phyloP scores from a whole-genome alignment of 768 basidiomycete genomes.

The Leucocoprinus leucothites region DNA sequence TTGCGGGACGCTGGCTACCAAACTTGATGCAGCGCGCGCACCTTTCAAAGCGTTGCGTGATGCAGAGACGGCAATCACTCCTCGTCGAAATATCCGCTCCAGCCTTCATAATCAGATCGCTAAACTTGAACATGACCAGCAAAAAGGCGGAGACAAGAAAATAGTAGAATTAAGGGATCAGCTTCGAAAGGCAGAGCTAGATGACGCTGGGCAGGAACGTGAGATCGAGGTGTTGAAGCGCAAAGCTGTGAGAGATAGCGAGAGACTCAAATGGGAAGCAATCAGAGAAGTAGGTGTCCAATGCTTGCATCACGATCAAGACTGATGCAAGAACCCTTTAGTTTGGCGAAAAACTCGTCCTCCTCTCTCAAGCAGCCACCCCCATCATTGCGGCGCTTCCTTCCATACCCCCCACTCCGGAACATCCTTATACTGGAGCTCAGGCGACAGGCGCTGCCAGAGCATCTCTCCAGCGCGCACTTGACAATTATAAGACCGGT shows the following conservation, averaged over 20 bases:
- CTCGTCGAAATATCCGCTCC: slow-evolving; percentile 59
- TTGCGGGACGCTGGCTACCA: slow-evolving; percentile 53
- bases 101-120: slow-evolving; percentile 58
- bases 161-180: slow-evolving; percentile 68
- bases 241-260: slow-evolving; percentile 74
- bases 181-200: slow-evolving; percentile 59
- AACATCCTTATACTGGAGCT: slow-evolving; percentile 57
- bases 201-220: slow-evolving; percentile 64
- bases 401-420: slow-evolving; percentile 55
- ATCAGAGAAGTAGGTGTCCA: slow-evolving; percentile 60
- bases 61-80: slow-evolving; percentile 58
- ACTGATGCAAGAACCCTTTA: slow-evolving; percentile 23
- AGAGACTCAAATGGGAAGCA: slow-evolving; percentile 76
- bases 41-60: slow-evolving; percentile 72
- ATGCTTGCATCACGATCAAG: slow-evolving; percentile 1
- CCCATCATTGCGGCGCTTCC: slow-evolving; percentile 65
- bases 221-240: slow-evolving; percentile 72
- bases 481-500: slow-evolving; percentile 77
- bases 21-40: slow-evolving; percentile 60
- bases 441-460: slow-evolving; percentile 66
- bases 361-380: slow-evolving; percentile 68
- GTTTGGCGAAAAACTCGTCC: slow-evolving; percentile 79
- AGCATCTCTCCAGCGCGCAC: slow-evolving; percentile 71
- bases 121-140: slow-evolving; percentile 64
- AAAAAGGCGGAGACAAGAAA: slow-evolving; percentile 63